These are phyloP conservation scores for Colletotrichum sp. DNA, from an alignment of 2,329 filamentous ascomycete genomes.

Conservation along the genomic window DNA sequence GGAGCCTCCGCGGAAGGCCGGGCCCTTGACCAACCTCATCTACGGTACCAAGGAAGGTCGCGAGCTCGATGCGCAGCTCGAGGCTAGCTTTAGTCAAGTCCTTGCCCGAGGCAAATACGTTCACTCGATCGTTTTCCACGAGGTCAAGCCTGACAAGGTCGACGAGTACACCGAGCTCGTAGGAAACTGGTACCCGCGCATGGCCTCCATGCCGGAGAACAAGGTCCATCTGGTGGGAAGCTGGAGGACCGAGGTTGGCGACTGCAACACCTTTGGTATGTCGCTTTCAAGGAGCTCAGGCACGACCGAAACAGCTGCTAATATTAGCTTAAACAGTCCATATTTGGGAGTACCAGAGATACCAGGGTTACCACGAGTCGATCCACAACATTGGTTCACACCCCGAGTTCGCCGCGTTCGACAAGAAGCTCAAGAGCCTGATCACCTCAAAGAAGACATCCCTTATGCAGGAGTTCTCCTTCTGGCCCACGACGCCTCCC, in stretches of 20 bases:
- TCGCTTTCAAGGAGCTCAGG: conserved; percentile 14
- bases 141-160: conserved; percentile 93
- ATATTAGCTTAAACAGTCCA: conserved; percentile 69
- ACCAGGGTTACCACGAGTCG: conserved; percentile 93
- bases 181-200: conserved; percentile 88
- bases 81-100: conserved; percentile 94
- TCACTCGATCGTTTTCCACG: conserved; percentile 95
- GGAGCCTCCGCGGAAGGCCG: conserved; percentile 69
- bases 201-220: conserved; percentile 85
- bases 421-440: conserved; percentile 82
- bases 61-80: conserved; percentile 93
- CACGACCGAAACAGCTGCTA: background rate
- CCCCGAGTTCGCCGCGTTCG: conserved; percentile 84
- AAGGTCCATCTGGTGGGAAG: conserved; percentile 96
- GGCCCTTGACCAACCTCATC: conserved; percentile 83
- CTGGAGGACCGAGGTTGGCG: conserved; percentile 97
- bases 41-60: conserved; percentile 97
- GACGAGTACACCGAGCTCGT: conserved; percentile 93
- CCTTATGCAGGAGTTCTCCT: conserved; percentile 99
- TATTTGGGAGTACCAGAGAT: conserved; percentile 99
- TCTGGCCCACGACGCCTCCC: conserved; percentile 95
- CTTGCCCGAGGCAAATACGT: conserved; percentile 97
- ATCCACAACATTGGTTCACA: conserved; percentile 83
- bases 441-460: conserved; percentile 86
- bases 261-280: conserved; percentile 94